A percentile compares a stretch with the other conserved stretches of the same genome.
Evolutionary conservation across 768 basidiomycete genomes (phyloP).

Genomic region (Hericium erinaceus): DNA sequence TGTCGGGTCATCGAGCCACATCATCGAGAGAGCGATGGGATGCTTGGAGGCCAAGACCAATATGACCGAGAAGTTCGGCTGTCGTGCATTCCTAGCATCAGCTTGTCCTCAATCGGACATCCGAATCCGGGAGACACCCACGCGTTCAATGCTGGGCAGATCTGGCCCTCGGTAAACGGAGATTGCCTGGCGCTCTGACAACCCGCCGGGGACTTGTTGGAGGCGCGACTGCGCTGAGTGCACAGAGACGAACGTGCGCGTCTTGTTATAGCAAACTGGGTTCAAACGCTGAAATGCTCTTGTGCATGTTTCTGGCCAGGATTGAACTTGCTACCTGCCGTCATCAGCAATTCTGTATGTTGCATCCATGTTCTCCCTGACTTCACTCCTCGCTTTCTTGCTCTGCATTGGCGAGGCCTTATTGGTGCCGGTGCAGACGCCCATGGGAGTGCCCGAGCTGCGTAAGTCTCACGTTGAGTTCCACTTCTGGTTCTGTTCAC

Average conservation of each 20-base stretch:
- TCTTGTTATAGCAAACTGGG: background rate
- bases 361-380: background rate
- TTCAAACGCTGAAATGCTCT: background rate
- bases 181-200: too few species aligned
- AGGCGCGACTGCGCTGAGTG: background rate
- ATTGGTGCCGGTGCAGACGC: slow-evolving; percentile 1
- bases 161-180: too few species aligned
- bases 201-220: background rate
- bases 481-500: background rate
- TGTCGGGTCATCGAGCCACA: too few species aligned
- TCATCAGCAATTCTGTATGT: background rate
- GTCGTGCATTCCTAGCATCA: too few species aligned
- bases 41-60: too few species aligned
- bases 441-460: background rate
- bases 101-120: too few species aligned
- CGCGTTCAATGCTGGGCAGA: too few species aligned
- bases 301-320: background rate
- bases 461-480: background rate
- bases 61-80: too few species aligned
- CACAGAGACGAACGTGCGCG: background rate
- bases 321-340: background rate
- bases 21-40: too few species aligned
- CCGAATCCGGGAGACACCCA: too few species aligned
- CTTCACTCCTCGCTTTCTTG: background rate
- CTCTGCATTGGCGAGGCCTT: background rate